Percentiles rank a stretch among this genome's conserved stretches.
Evolutionary conservation across 2,329 filamentous ascomycete species (phyloP).

Genomic region (Stagonosporopsis cucurbitacearum): DNA sequence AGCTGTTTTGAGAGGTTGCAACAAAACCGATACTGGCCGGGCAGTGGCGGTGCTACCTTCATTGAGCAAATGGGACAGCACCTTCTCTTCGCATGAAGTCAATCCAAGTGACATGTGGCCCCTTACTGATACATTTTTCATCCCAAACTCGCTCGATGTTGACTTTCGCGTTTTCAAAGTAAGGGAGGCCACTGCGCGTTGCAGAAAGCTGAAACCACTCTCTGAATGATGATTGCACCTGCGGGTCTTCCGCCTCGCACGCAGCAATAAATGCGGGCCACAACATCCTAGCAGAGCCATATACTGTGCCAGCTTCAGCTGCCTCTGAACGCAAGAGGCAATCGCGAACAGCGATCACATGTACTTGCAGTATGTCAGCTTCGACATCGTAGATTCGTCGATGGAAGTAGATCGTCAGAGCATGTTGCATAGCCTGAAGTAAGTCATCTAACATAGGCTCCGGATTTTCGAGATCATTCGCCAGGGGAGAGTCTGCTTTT

Average conservation of each 20-base stretch:
- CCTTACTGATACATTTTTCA: conserved; percentile 21
- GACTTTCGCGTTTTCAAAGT: conserved; percentile 37
- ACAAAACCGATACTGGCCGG: neutral
- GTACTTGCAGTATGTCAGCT: conserved; percentile 50
- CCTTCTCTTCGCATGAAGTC: conserved; percentile 9
- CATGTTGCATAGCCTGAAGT: conserved; percentile 52
- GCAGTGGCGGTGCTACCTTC: neutral
- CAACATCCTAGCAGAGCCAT: conserved; percentile 49
- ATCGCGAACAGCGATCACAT: conserved; percentile 48
- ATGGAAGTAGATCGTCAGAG: conserved; percentile 56
- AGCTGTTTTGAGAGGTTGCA: neutral
- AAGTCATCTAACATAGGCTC: conserved; percentile 37
- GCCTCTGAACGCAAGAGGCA: conserved; percentile 47
- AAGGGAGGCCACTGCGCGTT: conserved; percentile 41
- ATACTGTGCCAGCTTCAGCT: conserved; percentile 40
- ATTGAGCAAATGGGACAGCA: neutral
- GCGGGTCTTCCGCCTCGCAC: conserved; percentile 50
- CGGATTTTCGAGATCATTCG: neutral
- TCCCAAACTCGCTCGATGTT: conserved; percentile 42
- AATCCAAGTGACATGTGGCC: conserved; percentile 6
- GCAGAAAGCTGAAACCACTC: conserved; percentile 44
- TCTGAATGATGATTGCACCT: conserved; percentile 47
- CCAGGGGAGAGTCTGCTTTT: neutral
- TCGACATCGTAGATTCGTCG: conserved; percentile 53
- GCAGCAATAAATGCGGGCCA: conserved; percentile 56